Conservation (phyloP, 371 early-diverging fungal genomes). For the Mucor piriformis region DNA sequence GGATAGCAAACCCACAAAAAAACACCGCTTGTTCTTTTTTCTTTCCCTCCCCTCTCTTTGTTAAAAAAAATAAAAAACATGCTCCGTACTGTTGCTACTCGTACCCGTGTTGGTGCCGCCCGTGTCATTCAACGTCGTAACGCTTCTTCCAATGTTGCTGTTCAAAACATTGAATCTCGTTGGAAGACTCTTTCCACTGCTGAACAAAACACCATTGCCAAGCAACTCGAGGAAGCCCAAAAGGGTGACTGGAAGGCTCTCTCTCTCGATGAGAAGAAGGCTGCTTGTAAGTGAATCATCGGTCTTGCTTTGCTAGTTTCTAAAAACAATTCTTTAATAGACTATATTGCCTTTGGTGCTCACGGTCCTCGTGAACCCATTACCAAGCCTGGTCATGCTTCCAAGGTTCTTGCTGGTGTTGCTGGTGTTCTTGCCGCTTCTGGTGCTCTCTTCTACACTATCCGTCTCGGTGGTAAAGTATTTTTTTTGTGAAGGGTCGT, state of each 20-base stretch:
- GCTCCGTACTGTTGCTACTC: slow-evolving; percentile 47
- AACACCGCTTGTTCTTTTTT: slow-evolving; percentile 9
- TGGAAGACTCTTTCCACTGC: slow-evolving; percentile 86
- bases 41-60: slow-evolving; percentile 25
- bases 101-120: slow-evolving; percentile 38
- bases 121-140: slow-evolving; percentile 49
- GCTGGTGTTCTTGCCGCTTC: slow-evolving; percentile 61
- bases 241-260: slow-evolving; percentile 95
- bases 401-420: slow-evolving; percentile 77
- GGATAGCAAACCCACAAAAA: too few species aligned
- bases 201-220: slow-evolving; percentile 85
- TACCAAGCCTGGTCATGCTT: slow-evolving; percentile 70
- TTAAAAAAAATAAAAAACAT: slow-evolving; percentile 24
- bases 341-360: slow-evolving; percentile 94
- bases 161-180: slow-evolving; percentile 75
- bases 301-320: too few species aligned
- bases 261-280: slow-evolving; percentile 91
- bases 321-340: too few species aligned
- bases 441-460: slow-evolving; percentile 66
- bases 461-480: slow-evolving; percentile 70
- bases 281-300: slow-evolving; percentile 75
- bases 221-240: slow-evolving; percentile 80
- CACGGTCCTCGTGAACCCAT: slow-evolving; percentile 89
- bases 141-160: slow-evolving; percentile 59
- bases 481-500: slow-evolving; percentile 10